Evolutionary conservation across 129 eudicot genomes (phyloP), one percentile per base, ranked within the genome.

Genomic region (Tagetes patula): DNA sequence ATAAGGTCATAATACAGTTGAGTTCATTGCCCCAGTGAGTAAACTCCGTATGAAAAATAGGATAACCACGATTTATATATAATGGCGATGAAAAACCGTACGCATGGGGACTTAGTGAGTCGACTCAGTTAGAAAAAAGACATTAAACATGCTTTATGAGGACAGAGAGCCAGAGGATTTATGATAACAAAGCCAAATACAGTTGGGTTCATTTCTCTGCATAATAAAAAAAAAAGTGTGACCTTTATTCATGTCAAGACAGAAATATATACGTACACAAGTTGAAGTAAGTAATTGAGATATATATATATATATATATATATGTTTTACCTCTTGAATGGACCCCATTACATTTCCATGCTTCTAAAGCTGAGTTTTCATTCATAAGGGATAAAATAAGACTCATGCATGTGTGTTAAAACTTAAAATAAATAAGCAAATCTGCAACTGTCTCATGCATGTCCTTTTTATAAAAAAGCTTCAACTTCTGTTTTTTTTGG

Each of bases 211-310:
- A 20, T 20, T 20, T 20, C 42, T 34, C 52, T 64, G 67, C 77
- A 78, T 71, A 53, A 71, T 78, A 14, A 20, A 20, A 20, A 32
- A 70, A 71, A 71, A 65, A 65, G 68, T 64, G 73, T 78, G 67
- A 64, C 62, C 73, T 64, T 71, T 64, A 71, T 78, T 63, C 77
- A 72, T 78, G 68, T 78, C 73, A 78, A 78, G 82, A 78, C 82
- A 78, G 59, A 78, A 71, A 77, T 71, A 78, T 65, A 64, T 65
- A 71, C 60, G 52, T 55, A 71, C 50, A 61, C 27, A 20, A 20
- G 27, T 20, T 20, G 27, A 20, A 20, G 27, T 20, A 20, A 20
- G 27, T 20, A 20, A 20, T 20, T 20, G 27, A 20, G 27, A 20
- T 20, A 20, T 20, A 20, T 20, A 20, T 20, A 20, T 20, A 20